Evolutionary conservation across 2,329 filamentous ascomycete genomes (phyloP).

Genomic region (Diaporthe humulicola): DNA sequence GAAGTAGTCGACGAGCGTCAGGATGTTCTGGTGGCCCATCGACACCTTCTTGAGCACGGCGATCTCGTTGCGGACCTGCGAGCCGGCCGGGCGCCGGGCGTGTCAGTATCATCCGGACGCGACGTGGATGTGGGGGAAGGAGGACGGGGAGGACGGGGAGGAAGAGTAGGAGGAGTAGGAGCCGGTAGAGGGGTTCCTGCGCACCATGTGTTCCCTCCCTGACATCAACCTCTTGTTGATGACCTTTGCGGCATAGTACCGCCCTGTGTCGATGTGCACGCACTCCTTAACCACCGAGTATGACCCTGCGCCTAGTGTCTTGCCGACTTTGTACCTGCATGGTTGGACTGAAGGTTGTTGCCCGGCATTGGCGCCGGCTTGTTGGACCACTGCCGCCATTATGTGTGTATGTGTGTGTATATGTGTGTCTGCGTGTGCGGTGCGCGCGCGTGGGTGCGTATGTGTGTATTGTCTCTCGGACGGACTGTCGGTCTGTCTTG

Average conservation of each 20-base stretch:
- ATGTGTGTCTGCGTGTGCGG: not conserved
- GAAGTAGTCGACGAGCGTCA: slow-evolving; percentile 98
- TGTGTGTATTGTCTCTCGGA: not conserved
- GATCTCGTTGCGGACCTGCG: slow-evolving; percentile 96
- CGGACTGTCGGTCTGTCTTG: slow-evolving; percentile 24
- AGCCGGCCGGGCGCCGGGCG: not conserved
- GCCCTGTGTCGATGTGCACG: slow-evolving; percentile 96
- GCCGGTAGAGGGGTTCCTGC: slow-evolving; percentile 42
- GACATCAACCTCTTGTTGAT: slow-evolving; percentile 99
- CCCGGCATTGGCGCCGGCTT: slow-evolving; percentile 42
- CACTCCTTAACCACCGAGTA: slow-evolving; percentile 99
- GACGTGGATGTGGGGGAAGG: not conserved
- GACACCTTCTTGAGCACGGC: slow-evolving; percentile 98
- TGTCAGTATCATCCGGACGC: slow-evolving; percentile 22
- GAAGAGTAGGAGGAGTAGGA: not conserved
- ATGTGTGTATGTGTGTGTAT: slow-evolving; percentile 9
- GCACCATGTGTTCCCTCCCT: slow-evolving; percentile 96
- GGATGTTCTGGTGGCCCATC: slow-evolving; percentile 98
- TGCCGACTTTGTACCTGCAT: slow-evolving; percentile 98
- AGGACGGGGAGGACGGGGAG: too few relatives aligned
- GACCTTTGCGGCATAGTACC: slow-evolving; percentile 98
- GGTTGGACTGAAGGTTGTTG: slow-evolving; percentile 82
- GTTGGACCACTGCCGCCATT: slow-evolving; percentile 41
- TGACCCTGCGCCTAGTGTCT: slow-evolving; percentile 95
- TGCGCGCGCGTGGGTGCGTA: not conserved